Evolutionary conservation across 495 filamentous ascomycete genomes (phyloP).

Genomic region (Penicillium turbatum): DNA sequence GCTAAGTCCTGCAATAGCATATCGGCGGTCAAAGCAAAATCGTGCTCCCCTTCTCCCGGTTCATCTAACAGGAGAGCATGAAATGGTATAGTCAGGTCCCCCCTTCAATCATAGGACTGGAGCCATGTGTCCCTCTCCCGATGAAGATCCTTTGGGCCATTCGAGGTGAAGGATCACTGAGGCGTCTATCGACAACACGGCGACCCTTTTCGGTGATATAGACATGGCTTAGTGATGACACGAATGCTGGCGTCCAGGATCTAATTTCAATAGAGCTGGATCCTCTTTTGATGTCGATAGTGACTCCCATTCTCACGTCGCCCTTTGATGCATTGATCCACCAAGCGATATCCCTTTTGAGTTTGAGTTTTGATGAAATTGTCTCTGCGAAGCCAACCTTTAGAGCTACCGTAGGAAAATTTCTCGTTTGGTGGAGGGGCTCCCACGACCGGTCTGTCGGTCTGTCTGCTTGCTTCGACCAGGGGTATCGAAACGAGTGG

Average conservation of each 20-base stretch:
- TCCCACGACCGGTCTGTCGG: too few relatives aligned
- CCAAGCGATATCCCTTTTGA: slow-evolving; percentile 3
- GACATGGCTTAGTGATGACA: neutral
- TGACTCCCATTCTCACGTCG: slow-evolving; percentile 6
- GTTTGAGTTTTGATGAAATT: too few relatives aligned
- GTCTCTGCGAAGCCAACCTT: slow-evolving; percentile 4
- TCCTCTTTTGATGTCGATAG: slow-evolving; percentile 3
- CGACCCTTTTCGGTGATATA: neutral
- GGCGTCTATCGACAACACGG: neutral
- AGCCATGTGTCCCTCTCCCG: neutral
- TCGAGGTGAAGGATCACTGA: neutral
- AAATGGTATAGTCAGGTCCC: too few relatives aligned
- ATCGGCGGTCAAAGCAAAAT: too few relatives aligned
- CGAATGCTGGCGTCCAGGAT: neutral
- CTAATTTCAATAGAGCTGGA: neutral
- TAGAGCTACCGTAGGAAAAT: too few relatives aligned
- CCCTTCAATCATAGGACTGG: neutral
- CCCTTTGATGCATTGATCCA: slow-evolving; percentile 6
- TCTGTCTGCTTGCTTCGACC: too few relatives aligned
- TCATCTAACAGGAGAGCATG: neutral
- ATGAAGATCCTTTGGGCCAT: too few relatives aligned
- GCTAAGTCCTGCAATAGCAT: too few relatives aligned
- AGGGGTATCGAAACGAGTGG: too few relatives aligned
- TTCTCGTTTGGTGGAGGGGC: too few relatives aligned
- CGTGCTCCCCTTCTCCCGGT: neutral